phyloP scores from a whole-genome alignment of 1,284 basidiomycete genomes.

The Xanthoconium separans region DNA sequence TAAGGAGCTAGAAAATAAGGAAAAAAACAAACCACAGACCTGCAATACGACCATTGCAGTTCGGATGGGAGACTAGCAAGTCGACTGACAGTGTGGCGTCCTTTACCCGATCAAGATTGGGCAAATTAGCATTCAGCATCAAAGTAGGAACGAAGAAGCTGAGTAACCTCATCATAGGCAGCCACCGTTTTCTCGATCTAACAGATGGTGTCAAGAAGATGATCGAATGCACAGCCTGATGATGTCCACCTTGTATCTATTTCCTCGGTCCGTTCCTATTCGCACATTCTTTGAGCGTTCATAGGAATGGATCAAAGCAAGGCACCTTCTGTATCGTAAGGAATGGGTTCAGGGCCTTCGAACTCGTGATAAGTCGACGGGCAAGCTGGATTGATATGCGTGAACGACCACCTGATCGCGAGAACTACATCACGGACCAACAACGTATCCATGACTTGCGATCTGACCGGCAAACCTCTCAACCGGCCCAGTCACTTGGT shows the following conservation, averaged over 20 bases:
- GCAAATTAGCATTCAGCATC: slow-evolving; percentile 3
- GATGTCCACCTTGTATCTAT: slow-evolving; percentile 70
- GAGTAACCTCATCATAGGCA: slow-evolving; percentile 82
- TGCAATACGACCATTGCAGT: slow-evolving; percentile 88
- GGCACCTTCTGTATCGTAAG: slow-evolving; percentile 81
- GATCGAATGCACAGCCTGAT: neutral
- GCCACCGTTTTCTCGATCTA: slow-evolving; percentile 83
- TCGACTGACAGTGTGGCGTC: slow-evolving; percentile 79
- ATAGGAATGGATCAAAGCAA: neutral
- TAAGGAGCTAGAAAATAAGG: neutral
- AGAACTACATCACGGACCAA: slow-evolving; percentile 46
- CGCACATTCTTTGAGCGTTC: neutral
- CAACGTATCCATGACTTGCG: slow-evolving; percentile 83
- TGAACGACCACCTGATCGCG: slow-evolving; percentile 1
- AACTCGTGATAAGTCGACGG: slow-evolving; percentile 90
- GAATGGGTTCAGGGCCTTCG: slow-evolving; percentile 80
- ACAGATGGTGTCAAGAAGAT: slow-evolving; percentile 9
- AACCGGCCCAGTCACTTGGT: slow-evolving; percentile 85
- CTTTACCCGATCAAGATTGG: slow-evolving; percentile 36
- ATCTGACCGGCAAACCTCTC: slow-evolving; percentile 91
- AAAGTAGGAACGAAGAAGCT: neutral
- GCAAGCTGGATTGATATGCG: slow-evolving; percentile 49
- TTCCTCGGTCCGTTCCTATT: slow-evolving; percentile 78
- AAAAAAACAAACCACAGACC: slow-evolving; percentile 41
- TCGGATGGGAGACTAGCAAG: slow-evolving; percentile 66